Percentiles rank a stretch among this genome's conserved stretches.
Evolutionary conservation across 2,329 filamentous ascomycete species (phyloP).

Genomic region (Periconia digitata): DNA sequence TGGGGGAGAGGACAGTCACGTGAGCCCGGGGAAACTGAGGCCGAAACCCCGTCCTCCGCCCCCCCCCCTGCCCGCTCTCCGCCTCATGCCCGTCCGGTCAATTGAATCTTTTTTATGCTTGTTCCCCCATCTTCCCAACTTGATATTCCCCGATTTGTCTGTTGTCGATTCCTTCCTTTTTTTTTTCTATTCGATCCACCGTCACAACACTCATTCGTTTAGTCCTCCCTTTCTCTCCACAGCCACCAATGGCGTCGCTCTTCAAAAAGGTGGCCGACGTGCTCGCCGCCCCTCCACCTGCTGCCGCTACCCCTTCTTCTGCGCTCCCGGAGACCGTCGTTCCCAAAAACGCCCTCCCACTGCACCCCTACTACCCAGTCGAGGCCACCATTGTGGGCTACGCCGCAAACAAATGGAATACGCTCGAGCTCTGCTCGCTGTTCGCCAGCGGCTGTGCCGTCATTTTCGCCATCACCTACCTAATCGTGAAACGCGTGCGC

Average conservation of each 20-base stretch:
- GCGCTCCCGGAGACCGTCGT: constrained; percentile 6
- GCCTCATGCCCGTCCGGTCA: too few relatives aligned
- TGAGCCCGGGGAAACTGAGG: too few relatives aligned
- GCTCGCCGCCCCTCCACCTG: not conserved
- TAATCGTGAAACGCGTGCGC: constrained; percentile 55
- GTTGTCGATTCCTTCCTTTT: too few relatives aligned
- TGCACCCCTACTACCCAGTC: constrained; percentile 72
- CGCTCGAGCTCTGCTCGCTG: constrained; percentile 59
- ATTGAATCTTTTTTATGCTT: too few relatives aligned
- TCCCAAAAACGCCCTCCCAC: constrained; percentile 8
- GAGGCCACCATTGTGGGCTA: constrained; percentile 64
- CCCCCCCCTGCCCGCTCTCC: too few relatives aligned
- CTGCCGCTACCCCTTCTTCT: constrained; percentile 3
- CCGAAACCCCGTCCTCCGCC: too few relatives aligned
- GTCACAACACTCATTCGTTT: not conserved
- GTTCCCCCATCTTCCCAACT: too few relatives aligned
- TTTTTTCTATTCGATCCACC: not conserved
- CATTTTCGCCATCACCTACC: constrained; percentile 61
- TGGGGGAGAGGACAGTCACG: too few relatives aligned
- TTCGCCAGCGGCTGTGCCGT: constrained; percentile 60
- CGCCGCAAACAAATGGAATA: constrained; percentile 64
- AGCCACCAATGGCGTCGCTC: constrained; percentile 10
- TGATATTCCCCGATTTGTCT: too few relatives aligned
- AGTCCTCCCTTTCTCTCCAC: not conserved
- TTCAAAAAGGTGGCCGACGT: constrained; percentile 9